These are phyloP conservation scores for Gossypium gossypioides DNA, from an alignment of 441 rosid genomes.

Conservation along the genomic window DNA sequence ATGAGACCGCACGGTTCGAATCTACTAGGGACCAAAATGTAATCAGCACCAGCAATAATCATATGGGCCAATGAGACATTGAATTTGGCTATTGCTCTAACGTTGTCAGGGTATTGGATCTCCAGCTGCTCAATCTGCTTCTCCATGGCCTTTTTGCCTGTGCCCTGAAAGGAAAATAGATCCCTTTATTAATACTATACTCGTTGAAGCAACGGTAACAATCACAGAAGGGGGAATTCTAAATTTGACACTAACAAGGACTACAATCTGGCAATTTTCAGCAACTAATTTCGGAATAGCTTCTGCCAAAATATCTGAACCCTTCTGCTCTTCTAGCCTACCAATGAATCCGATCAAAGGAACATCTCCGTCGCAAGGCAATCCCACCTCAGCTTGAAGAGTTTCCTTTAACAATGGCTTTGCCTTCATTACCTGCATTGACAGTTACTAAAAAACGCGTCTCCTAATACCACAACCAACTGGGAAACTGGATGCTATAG, in stretches of 20 bases:
- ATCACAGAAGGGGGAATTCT: not conserved
- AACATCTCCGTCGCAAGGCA: slow-evolving; percentile 62
- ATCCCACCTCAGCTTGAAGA: slow-evolving; percentile 77
- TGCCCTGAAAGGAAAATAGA: slow-evolving; percentile 41
- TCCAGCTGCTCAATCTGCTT: slow-evolving; percentile 54
- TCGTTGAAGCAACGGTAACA: not conserved
- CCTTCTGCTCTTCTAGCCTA: slow-evolving; percentile 90
- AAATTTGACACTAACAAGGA: slow-evolving; percentile 48
- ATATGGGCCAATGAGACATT: slow-evolving; percentile 75
- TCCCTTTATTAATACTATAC: not conserved
- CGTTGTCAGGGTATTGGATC: slow-evolving; percentile 50
- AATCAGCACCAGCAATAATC: slow-evolving; percentile 86
- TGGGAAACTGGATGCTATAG: not conserved
- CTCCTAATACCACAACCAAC: not conserved
- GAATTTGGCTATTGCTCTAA: slow-evolving; percentile 67
- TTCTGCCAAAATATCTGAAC: slow-evolving; percentile 74
- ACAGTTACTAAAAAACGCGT: not conserved
- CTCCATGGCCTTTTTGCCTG: slow-evolving; percentile 76
- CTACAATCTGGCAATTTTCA: slow-evolving; percentile 56
- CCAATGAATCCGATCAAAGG: slow-evolving; percentile 94
- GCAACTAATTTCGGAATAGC: slow-evolving; percentile 55
- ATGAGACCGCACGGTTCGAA: slow-evolving; percentile 97
- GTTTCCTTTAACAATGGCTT: slow-evolving; percentile 81
- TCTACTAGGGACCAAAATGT: slow-evolving; percentile 71
- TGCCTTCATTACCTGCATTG: slow-evolving; percentile 54